Percentiles rank a stretch among this genome's conserved stretches.
Conservation (phyloP, 805 yeast genomes). For the Pichia cephalocereana region DNA sequence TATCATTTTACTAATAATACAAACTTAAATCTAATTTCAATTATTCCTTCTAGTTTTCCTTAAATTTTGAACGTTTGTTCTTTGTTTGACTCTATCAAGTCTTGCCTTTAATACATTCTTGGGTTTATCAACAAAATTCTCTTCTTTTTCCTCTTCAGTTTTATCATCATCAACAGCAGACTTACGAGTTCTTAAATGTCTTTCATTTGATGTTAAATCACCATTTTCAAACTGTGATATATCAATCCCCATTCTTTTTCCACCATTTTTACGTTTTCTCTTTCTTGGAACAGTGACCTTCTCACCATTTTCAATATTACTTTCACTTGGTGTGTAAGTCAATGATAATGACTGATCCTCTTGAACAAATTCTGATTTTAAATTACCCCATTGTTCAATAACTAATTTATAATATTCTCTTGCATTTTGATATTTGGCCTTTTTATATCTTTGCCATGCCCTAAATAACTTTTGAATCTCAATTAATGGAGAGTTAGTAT, state of each 20-base stretch:
- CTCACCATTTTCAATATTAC: background rate
- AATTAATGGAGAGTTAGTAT: background rate
- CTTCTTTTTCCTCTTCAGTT: background rate
- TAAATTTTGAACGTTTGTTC: constrained; percentile 4
- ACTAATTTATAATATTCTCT: background rate
- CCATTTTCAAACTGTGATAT: background rate
- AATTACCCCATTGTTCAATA: background rate
- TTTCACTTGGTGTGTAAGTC: background rate
- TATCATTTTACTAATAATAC: background rate
- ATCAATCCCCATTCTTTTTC: constrained; percentile 4
- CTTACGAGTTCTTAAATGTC: constrained; percentile 2
- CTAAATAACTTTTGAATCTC: constrained; percentile 3
- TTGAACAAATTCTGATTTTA: background rate
- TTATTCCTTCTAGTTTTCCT: background rate
- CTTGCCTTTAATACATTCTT: constrained; percentile 3
- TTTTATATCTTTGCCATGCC: constrained; percentile 7
- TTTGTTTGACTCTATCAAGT: constrained; percentile 4
- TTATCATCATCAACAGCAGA: background rate
- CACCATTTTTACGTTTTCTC: background rate
- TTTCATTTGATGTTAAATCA: background rate
- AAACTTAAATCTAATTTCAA: background rate
- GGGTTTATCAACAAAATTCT: background rate
- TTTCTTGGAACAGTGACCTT: background rate
- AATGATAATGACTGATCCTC: background rate
- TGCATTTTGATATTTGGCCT: constrained; percentile 2